Conservation (phyloP, 139 green algal genomes). For the Micromonas commoda region DNA sequence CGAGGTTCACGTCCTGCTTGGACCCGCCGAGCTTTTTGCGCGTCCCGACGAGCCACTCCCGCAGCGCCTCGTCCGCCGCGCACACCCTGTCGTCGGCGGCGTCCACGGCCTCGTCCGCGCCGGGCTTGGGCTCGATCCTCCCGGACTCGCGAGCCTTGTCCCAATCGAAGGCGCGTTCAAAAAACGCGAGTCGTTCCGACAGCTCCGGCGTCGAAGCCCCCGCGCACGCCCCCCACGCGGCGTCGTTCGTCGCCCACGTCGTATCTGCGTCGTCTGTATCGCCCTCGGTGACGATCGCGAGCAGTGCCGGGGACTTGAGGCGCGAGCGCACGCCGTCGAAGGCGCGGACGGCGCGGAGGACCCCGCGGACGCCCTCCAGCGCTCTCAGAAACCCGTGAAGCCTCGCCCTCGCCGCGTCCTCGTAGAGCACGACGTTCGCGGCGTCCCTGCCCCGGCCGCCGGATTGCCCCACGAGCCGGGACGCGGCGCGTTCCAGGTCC, state of each 20-base stretch:
- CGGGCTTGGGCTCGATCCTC: slow-evolving; percentile 59
- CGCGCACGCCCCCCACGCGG: too few relatives aligned
- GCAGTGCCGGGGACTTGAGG: slow-evolving; percentile 32
- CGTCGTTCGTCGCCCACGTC: neutral
- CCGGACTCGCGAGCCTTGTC: slow-evolving; percentile 59
- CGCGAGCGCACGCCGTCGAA: slow-evolving; percentile 25
- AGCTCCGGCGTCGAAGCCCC: neutral
- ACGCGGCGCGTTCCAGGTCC: slow-evolving; percentile 83
- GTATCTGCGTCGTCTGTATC: slow-evolving; percentile 34
- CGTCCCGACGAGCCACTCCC: slow-evolving; percentile 38
- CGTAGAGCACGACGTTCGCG: slow-evolving; percentile 87
- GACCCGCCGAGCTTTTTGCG: slow-evolving; percentile 18
- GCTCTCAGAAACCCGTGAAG: slow-evolving; percentile 44
- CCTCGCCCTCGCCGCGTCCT: slow-evolving; percentile 61
- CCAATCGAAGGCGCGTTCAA: slow-evolving; percentile 73
- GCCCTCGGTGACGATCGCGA: slow-evolving; percentile 41
- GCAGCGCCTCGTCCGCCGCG: slow-evolving; percentile 49
- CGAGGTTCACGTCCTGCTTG: slow-evolving; percentile 12
- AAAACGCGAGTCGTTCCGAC: slow-evolving; percentile 37
- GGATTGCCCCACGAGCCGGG: slow-evolving; percentile 51
- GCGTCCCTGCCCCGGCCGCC: slow-evolving; percentile 59
- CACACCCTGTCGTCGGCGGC: slow-evolving; percentile 44
- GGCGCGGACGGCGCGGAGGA: slow-evolving; percentile 42
- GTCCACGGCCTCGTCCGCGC: slow-evolving; percentile 69
- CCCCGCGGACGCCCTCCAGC: slow-evolving; percentile 44